Conservation (phyloP, 345 rosid species). For the Mercurialis annua region DNA sequence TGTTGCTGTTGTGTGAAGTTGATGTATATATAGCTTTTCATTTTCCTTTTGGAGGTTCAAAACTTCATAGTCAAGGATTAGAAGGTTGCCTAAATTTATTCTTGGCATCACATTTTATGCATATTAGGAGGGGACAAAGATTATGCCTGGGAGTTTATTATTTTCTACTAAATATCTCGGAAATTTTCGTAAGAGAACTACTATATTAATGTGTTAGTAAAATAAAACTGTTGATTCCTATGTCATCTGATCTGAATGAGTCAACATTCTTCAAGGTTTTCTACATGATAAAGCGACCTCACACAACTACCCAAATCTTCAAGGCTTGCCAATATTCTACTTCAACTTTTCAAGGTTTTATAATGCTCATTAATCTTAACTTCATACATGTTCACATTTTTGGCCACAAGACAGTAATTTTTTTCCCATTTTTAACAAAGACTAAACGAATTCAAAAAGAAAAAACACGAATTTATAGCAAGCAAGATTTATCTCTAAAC, state of each 20-base stretch:
- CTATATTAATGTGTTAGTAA: no score
- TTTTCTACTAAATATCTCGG: no score
- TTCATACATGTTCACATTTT: no score
- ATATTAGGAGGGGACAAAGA: background rate
- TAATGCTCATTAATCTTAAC: no score
- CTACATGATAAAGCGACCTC: background rate
- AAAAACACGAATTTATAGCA: no score
- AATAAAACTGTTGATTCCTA: background rate
- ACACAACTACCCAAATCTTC: background rate
- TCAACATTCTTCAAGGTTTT: background rate
- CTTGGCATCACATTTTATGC: background rate
- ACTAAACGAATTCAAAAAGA: no score
- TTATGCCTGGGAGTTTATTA: background rate
- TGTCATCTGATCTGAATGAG: background rate
- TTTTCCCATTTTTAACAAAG: no score
- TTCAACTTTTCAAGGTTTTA: no score
- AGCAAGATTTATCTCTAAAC: no score
- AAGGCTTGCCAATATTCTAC: background rate
- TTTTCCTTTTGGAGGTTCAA: background rate
- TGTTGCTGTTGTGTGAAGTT: background rate
- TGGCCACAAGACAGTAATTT: no score
- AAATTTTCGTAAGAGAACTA: background rate
- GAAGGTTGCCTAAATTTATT: background rate
- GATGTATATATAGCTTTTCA: background rate
- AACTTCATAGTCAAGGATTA: background rate